Base-by-base conservation (phyloP, 345 rosid genomes). In the Gossypium anomalum region DNA sequence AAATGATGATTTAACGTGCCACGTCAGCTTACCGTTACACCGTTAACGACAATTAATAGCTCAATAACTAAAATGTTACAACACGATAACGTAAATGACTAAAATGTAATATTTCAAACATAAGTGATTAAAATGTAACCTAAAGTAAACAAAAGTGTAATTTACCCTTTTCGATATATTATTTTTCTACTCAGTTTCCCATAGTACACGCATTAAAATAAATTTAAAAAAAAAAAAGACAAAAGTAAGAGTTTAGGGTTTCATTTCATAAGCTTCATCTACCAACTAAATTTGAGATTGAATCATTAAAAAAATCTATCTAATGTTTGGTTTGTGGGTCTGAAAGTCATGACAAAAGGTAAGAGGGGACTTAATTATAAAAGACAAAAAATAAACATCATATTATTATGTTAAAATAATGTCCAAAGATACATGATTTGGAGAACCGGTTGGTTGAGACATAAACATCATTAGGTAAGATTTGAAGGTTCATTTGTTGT, bases 401-500 rank as follows among this genome's bases (percentile, higher is more conserved):
- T 19, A 29, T 27, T 53, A 43, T 77, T 58, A 58, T 58, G 38
- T 58, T 58, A 12, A 23, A 47, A 73, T 16, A 68, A 16, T 59
- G 73, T 75, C 41, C 23, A 17, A n/a, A 66, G 56, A 45, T 49
- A 22, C 72, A 61, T 78, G 60, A 62, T 38, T 17, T 41, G 44
- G 27, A 34, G 38, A 44, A 27, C 29, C 1, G 13, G 82, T 78
- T 79, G 80, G 86, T 83, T 82, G 72, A 57, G 76, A 49, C 81
- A 72, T 80, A 72, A 34, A 79, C 86, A 80, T 82, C 88, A 79
- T 80, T 80, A 80, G 88, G 83, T 82, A 66, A 66, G 73, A 69
- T 15, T 34, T 38, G 58, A 25, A 60, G 51, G 59, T 81, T 65
- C 78, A 68, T 75, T 59, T 59, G 63, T 23, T 59, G 63, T 53